Evolutionary conservation across 768 basidiomycete species (phyloP).

Genomic region (Termitomyces heimii): DNA sequence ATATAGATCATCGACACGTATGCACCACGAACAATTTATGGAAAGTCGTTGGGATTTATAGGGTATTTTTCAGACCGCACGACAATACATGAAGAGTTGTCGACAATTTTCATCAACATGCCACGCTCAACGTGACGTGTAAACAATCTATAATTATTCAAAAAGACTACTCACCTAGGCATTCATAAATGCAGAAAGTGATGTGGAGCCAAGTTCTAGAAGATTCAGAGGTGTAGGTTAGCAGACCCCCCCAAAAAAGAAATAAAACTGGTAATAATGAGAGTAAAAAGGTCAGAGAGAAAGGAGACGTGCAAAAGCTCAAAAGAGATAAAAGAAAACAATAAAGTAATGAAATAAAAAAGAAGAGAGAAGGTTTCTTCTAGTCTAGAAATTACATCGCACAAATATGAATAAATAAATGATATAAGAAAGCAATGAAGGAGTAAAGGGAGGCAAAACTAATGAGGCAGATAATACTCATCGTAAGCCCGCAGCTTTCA

Average conservation of each 20-base stretch:
- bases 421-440: background rate
- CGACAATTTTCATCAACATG: background rate
- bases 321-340: background rate
- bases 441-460: constrained; percentile 2
- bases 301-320: background rate
- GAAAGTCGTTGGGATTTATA: background rate
- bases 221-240: background rate
- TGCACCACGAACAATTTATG: background rate
- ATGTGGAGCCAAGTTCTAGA: background rate
- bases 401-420: constrained; percentile 3
- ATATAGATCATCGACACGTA: constrained; percentile 5
- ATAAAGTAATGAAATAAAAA: background rate
- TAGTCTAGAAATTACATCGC: background rate
- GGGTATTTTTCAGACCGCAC: background rate
- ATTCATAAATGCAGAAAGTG: background rate
- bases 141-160: background rate
- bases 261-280: background rate
- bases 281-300: background rate
- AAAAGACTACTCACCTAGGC: background rate
- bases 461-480: constrained; percentile 13
- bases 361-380: background rate
- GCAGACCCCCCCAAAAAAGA: background rate
- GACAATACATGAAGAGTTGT: background rate
- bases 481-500: constrained; percentile 34
- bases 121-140: background rate